phyloP scores from a whole-genome alignment of 1,284 basidiomycete species.

The Ustilago curta region DNA sequence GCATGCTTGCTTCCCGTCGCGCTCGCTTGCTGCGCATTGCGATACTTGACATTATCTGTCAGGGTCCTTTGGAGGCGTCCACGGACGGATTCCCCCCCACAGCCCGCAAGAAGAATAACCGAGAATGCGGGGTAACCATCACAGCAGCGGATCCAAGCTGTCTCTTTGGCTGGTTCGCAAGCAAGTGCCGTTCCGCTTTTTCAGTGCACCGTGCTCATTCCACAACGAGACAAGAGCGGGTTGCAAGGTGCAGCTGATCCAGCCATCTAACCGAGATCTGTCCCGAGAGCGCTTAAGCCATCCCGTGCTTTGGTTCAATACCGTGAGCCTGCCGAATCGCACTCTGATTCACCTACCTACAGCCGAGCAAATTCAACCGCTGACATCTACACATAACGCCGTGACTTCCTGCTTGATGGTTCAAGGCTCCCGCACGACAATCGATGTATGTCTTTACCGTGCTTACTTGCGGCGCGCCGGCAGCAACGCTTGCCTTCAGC shows the following conservation, averaged over 20 bases:
- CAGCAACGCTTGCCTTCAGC: too few species aligned
- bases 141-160: too few species aligned
- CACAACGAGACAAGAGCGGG: not conserved
- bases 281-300: not conserved
- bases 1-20: conserved; percentile 1
- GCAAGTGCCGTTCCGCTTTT: not conserved
- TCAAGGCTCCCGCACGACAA: not conserved
- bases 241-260: conserved; percentile 2
- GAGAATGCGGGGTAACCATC: conserved; percentile 14
- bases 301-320: not conserved
- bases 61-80: not conserved
- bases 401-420: not conserved
- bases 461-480: too few species aligned
- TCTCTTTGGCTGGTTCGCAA: not conserved
- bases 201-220: not conserved
- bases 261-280: not conserved
- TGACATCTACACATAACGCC: not conserved
- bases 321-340: not conserved
- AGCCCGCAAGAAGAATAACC: not conserved
- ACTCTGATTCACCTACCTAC: too few species aligned
- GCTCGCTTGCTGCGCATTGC: not conserved
- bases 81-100: not conserved
- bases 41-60: not conserved
- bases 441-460: too few species aligned
- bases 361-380: not conserved